Evolutionary conservation across 495 filamentous ascomycete species (phyloP), one percentile per base, ranked within the genome.

Genomic region (Tetracladium setigerum): DNA sequence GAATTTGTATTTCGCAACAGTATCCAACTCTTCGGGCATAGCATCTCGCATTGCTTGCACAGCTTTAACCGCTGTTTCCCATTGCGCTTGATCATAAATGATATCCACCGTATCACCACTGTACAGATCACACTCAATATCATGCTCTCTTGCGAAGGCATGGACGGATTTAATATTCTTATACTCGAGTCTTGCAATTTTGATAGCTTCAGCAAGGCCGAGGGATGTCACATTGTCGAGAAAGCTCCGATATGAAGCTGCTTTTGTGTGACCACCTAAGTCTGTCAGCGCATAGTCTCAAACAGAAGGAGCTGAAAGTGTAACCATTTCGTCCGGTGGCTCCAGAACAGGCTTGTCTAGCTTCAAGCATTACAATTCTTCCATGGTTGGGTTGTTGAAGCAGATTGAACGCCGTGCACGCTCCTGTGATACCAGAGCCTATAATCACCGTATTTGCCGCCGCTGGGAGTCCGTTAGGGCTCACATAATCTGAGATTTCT

Each of bases 361-460:
- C 79, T 48, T 83, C 79, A n/a, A 82, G 65, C 69, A 82, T 78
- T 2, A 80, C 60, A 9, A 81, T 13, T 15, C 19, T 39, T 38
- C 24, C 35, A 44, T 22, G 17, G 16, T 15, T 4, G 17, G 27
- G n/a, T 19, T 22, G 13, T 4, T 32, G 2, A 5, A 86, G 64
- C 0, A 86, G 62, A 11, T 74, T 71, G 62, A 72, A 79, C 7
- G 82, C 77, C 3, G 83, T 64, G 0, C 74, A 65, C 0, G 81
- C 69, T 11, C 84, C 82, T 0, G 79, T 82, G 46, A 87, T 86
- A 5, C 84, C 84, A 33, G 78, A 83, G 24, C 84, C 84, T 42
- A 88, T 78, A 36, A 88, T 76, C 13, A 82, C 70, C 31, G 71
- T 70, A 49, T 86, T 74, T 34, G 67, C 72, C 1, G 63, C 61